These are phyloP conservation scores for Cetradonia linearis DNA, from an alignment of 495 filamentous ascomycete genomes.

Conservation along the genomic window DNA sequence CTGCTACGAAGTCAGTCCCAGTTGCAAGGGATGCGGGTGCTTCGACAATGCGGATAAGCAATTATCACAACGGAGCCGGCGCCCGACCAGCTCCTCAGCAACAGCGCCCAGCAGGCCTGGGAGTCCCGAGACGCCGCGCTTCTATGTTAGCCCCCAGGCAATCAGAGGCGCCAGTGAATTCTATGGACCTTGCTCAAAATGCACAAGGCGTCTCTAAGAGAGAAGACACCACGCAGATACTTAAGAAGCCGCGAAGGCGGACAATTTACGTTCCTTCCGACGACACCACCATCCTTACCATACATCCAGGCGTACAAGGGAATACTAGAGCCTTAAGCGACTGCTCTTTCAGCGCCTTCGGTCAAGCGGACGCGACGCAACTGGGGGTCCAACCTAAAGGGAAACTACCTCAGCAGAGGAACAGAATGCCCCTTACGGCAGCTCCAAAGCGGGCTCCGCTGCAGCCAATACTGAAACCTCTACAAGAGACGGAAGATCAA, in stretches of 20 bases:
- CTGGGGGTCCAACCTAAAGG: background rate
- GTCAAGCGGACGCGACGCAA: slow-evolving; percentile 22
- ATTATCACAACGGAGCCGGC: background rate
- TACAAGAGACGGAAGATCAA: slow-evolving; percentile 25
- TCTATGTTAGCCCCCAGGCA: slow-evolving; percentile 1
- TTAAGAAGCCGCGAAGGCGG: slow-evolving; percentile 31
- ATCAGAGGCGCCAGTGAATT: background rate
- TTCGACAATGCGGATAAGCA: background rate
- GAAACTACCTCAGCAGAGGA: slow-evolving; percentile 27
- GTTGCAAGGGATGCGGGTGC: background rate
- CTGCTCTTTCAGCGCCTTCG: background rate
- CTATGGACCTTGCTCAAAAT: background rate
- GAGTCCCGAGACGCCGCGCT: slow-evolving; percentile 3
- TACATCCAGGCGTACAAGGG: slow-evolving; percentile 37
- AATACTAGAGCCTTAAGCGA: slow-evolving; percentile 20
- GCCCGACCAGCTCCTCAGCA: background rate
- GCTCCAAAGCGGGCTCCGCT: slow-evolving; percentile 31
- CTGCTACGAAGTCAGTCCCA: background rate
- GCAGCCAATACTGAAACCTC: slow-evolving; percentile 30
- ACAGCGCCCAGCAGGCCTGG: background rate
- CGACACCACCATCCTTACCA: slow-evolving; percentile 33
- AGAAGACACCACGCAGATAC: slow-evolving; percentile 9
- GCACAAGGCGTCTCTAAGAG: background rate
- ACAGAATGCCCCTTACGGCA: slow-evolving; percentile 26
- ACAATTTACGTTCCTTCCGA: slow-evolving; percentile 37